These are phyloP conservation scores for Cyberlindnera xishuangbannaensis DNA, from an alignment of 805 yeast species.

Conservation along the genomic window DNA sequence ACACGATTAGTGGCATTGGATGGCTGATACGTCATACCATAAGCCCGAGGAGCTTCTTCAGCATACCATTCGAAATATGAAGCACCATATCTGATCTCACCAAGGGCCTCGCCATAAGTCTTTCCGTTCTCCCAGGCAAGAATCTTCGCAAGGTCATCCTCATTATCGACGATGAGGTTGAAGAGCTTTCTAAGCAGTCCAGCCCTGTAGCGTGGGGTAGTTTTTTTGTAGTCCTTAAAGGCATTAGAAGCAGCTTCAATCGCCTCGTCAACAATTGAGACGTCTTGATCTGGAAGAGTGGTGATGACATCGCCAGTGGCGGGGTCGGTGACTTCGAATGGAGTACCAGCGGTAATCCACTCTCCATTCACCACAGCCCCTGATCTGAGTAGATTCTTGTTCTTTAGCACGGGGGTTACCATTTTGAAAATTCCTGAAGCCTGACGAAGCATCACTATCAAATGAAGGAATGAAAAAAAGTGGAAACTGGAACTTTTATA, in stretches of 20 bases:
- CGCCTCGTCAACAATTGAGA: slow-evolving; percentile 53
- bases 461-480: neutral
- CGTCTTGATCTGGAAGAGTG: slow-evolving; percentile 54
- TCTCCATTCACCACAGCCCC: slow-evolving; percentile 67
- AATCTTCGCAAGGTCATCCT: slow-evolving; percentile 51
- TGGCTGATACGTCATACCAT: slow-evolving; percentile 55
- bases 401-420: slow-evolving; percentile 21
- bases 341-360: slow-evolving; percentile 48
- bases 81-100: slow-evolving; percentile 56
- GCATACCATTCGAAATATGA: slow-evolving; percentile 88
- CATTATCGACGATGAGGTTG: slow-evolving; percentile 47
- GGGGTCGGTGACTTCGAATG: slow-evolving; percentile 71
- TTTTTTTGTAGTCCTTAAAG: slow-evolving; percentile 39
- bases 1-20: slow-evolving; percentile 44
- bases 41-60: slow-evolving; percentile 52
- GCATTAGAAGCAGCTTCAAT: slow-evolving; percentile 43
- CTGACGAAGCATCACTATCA: neutral
- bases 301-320: slow-evolving; percentile 57
- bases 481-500: neutral
- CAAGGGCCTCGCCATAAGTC: slow-evolving; percentile 45
- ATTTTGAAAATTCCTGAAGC: slow-evolving; percentile 1
- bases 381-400: slow-evolving; percentile 48
- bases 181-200: slow-evolving; percentile 43
- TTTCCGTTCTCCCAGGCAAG: slow-evolving; percentile 60
- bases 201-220: slow-evolving; percentile 46